A percentile compares a stretch with the other conserved stretches of the same genome.
Evolutionary conservation across 176 grass and related monocot genomes (phyloP).

Genomic region (Carex kokanica): DNA sequence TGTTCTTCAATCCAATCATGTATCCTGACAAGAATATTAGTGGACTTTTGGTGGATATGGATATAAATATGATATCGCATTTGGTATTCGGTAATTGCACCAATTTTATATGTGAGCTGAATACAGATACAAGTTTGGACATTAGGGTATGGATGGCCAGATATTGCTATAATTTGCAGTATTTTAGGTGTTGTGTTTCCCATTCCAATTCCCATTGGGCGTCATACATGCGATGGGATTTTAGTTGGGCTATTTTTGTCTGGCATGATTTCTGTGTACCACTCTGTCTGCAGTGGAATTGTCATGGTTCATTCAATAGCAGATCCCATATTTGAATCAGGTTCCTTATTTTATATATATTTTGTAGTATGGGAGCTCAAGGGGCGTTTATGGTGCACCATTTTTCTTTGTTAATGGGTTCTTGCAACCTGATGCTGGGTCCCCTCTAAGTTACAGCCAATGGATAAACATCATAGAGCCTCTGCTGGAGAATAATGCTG

Average conservation of each 20-base stretch:
- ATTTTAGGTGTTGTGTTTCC: neutral
- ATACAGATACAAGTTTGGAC: neutral
- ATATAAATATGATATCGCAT: neutral
- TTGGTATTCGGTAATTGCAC: neutral
- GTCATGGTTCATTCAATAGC: neutral
- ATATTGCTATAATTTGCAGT: neutral
- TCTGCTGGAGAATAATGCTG: conserved; percentile 34
- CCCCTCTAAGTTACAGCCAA: conserved; percentile 50
- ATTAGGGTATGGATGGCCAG: neutral
- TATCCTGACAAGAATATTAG: neutral
- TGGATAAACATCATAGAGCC: conserved; percentile 66
- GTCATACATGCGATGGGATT: neutral
- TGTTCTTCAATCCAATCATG: neutral
- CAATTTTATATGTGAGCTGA: neutral
- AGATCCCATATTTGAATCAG: neutral
- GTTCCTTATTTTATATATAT: neutral
- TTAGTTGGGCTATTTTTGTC: neutral
- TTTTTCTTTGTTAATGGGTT: conserved; percentile 98
- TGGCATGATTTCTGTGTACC: neutral
- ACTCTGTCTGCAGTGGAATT: neutral
- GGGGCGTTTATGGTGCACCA: conserved; percentile 62
- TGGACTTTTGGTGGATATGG: neutral
- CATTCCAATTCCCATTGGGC: neutral
- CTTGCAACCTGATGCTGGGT: conserved; percentile 59
- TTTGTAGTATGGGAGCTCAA: conserved; percentile 76